These are phyloP conservation scores for Penicillium cosmopolitanum DNA, from an alignment of 495 filamentous ascomycete species.

Conservation along the genomic window DNA sequence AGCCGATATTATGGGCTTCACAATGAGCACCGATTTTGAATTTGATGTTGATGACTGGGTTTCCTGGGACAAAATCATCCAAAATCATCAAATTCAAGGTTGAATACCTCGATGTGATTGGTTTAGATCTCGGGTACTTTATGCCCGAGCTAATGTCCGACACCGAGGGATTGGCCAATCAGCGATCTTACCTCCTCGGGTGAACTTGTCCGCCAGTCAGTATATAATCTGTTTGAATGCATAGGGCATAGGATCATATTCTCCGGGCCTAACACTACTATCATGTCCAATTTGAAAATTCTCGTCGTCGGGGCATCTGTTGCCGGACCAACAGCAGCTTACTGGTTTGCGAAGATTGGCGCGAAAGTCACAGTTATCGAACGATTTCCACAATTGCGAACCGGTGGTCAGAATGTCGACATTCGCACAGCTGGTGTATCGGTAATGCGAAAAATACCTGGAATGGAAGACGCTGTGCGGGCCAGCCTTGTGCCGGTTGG, in stretches of 20 bases:
- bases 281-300: slow-evolving; percentile 22
- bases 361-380: slow-evolving; percentile 57
- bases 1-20: neutral
- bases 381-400: slow-evolving; percentile 46
- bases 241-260: too few relatives aligned
- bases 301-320: slow-evolving; percentile 47
- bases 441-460: slow-evolving; percentile 53
- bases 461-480: slow-evolving; percentile 50
- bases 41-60: neutral
- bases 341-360: slow-evolving; percentile 54
- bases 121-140: neutral
- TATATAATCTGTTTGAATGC: too few relatives aligned
- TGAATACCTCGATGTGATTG: neutral
- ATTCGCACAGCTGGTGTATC: slow-evolving; percentile 51
- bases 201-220: neutral
- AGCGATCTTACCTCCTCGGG: too few relatives aligned
- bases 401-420: slow-evolving; percentile 57
- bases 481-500: slow-evolving; percentile 15
- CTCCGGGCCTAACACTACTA: neutral
- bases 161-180: too few relatives aligned
- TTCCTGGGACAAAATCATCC: neutral
- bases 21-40: neutral
- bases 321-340: slow-evolving; percentile 37
- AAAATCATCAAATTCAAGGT: neutral
- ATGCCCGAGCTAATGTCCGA: neutral